These are phyloP conservation scores for Kluyveromyces wickerhamii DNA, from an alignment of 805 yeast species.

Conservation along the genomic window DNA sequence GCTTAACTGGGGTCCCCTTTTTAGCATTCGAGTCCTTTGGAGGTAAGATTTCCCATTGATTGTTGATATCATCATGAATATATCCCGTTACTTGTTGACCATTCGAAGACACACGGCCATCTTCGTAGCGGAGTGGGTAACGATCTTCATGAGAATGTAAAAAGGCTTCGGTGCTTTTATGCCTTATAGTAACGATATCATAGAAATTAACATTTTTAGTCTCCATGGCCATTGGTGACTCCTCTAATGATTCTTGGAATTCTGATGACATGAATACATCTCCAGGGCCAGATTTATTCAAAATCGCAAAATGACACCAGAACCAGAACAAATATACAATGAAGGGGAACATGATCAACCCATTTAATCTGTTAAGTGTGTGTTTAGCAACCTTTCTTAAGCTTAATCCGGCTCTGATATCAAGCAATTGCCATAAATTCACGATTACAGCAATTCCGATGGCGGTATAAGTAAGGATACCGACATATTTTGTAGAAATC, in stretches of 20 bases:
- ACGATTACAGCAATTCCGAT: conserved; percentile 79
- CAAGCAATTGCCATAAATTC: conserved; percentile 86
- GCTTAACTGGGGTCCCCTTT: conserved; percentile 43
- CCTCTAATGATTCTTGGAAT: conserved; percentile 87
- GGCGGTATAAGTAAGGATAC: conserved; percentile 82
- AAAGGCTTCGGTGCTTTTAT: conserved; percentile 68
- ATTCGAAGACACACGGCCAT: conserved; percentile 89
- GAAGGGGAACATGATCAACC: conserved; percentile 74
- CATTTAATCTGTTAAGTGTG: conserved; percentile 61
- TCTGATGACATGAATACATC: conserved; percentile 91
- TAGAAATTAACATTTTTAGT: conserved; percentile 66
- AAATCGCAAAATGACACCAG: conserved; percentile 77
- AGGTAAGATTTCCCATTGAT: conserved; percentile 84
- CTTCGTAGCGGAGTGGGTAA: conserved; percentile 91
- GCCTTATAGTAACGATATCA: conserved; percentile 71
- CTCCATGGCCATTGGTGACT: conserved; percentile 64
- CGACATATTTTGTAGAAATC: conserved; percentile 93
- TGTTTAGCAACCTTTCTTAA: conserved; percentile 54
- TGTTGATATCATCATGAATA: conserved; percentile 48
- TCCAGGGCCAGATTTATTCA: conserved; percentile 89
- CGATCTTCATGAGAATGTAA: conserved; percentile 72
- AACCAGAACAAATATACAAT: conserved; percentile 82
- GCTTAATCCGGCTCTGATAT: conserved; percentile 57
- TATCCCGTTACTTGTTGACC: conserved; percentile 90
- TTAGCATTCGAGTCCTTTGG: conserved; percentile 36